Conservation (phyloP, 1,139 yeast genomes). For the Sugiyamaella paludigena region DNA sequence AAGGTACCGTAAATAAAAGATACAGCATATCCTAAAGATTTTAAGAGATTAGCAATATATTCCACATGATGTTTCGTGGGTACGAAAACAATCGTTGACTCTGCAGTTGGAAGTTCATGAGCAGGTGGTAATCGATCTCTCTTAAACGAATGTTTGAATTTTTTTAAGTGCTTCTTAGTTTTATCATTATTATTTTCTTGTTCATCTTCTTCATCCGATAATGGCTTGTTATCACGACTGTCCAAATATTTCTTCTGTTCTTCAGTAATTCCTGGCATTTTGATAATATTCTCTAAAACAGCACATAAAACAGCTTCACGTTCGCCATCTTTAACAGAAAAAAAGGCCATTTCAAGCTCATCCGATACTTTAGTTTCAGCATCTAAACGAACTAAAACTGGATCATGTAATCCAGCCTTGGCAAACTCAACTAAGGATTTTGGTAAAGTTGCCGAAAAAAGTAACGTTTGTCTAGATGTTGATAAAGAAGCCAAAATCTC, state of each 20-base stretch:
- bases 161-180: slow-evolving; percentile 32
- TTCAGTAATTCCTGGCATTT: slow-evolving; percentile 74
- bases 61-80: slow-evolving; percentile 99
- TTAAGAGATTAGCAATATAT: slow-evolving; percentile 67
- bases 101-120: slow-evolving; percentile 74
- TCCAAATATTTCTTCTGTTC: slow-evolving; percentile 47
- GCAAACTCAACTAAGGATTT: slow-evolving; percentile 92
- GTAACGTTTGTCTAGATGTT: slow-evolving; percentile 74
- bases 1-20: slow-evolving; percentile 92
- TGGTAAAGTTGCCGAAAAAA: slow-evolving; percentile 95
- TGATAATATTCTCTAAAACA: slow-evolving; percentile 76
- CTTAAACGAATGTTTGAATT: slow-evolving; percentile 32
- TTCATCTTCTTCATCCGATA: slow-evolving; percentile 43
- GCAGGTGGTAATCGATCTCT: slow-evolving; percentile 71
- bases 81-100: slow-evolving; percentile 88
- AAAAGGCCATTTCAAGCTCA: slow-evolving; percentile 83
- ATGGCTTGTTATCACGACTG: slow-evolving; percentile 52
- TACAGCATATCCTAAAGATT: slow-evolving; percentile 77
- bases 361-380: slow-evolving; percentile 89
- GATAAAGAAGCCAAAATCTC: slow-evolving; percentile 86
- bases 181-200: slow-evolving; percentile 31
- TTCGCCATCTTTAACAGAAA: slow-evolving; percentile 77
- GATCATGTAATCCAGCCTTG: slow-evolving; percentile 90
- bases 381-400: slow-evolving; percentile 87
- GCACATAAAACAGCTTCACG: slow-evolving; percentile 83